A percentile compares a stretch with the other conserved stretches of the same genome.
Evolutionary conservation across 2,329 filamentous ascomycete genomes (phyloP).

Genomic region (Neonectria sp.): DNA sequence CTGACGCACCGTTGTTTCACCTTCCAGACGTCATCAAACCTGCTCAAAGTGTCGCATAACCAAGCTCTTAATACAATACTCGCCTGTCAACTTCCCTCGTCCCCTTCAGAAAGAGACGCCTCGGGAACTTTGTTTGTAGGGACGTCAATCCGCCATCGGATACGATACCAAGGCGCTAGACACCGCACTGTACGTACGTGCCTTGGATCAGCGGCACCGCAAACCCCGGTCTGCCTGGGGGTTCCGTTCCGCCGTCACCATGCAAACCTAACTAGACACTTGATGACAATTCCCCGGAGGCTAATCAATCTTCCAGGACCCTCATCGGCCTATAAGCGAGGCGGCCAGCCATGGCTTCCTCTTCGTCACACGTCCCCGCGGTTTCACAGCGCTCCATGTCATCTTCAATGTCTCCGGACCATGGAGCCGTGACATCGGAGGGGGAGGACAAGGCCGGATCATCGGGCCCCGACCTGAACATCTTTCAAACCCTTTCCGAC

Average conservation of each 20-base stretch:
- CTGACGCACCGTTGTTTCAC: slow-evolving; percentile 24
- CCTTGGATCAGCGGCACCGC: slow-evolving; percentile 7
- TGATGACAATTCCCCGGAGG: slow-evolving; percentile 13
- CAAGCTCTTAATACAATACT: background rate
- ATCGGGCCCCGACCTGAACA: slow-evolving; percentile 68
- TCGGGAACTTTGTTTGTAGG: background rate
- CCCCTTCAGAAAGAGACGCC: slow-evolving; percentile 8
- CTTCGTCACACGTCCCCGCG: slow-evolving; percentile 37
- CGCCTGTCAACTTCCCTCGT: slow-evolving; percentile 1
- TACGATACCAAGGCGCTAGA: slow-evolving; percentile 2
- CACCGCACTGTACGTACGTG: slow-evolving; percentile 18
- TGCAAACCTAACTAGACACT: slow-evolving; percentile 26
- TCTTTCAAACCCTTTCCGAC: slow-evolving; percentile 78
- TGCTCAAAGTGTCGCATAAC: slow-evolving; percentile 4
- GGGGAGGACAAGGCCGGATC: slow-evolving; percentile 57
- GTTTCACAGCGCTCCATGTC: slow-evolving; percentile 56
- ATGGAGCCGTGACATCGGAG: slow-evolving; percentile 45
- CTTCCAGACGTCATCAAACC: slow-evolving; percentile 17
- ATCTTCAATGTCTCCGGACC: slow-evolving; percentile 63
- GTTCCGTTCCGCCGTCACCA: slow-evolving; percentile 10
- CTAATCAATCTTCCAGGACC: slow-evolving; percentile 26
- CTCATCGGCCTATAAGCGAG: slow-evolving; percentile 22
- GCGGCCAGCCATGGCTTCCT: slow-evolving; percentile 40
- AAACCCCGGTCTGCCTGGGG: slow-evolving; percentile 23
- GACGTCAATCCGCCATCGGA: slow-evolving; percentile 13